Percentiles rank a stretch among this genome's conserved stretches.
Conservation (phyloP, 2,329 filamentous ascomycete species). For the Alternaria brassicicola region DNA sequence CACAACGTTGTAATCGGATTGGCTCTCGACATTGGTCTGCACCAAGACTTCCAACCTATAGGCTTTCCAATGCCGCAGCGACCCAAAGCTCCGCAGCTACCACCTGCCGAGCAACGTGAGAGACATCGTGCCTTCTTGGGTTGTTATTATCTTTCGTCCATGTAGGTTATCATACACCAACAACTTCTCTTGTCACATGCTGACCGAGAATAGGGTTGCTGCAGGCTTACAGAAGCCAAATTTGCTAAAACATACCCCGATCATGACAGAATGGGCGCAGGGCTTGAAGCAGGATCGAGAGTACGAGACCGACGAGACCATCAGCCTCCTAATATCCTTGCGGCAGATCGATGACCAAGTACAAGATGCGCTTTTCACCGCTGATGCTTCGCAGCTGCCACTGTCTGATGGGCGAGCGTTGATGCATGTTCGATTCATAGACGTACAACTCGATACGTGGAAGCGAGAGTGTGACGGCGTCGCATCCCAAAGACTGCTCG, state of each 20-base stretch:
- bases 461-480: constrained; percentile 19
- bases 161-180: constrained; percentile 19
- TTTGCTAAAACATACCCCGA: constrained; percentile 35
- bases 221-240: constrained; percentile 41
- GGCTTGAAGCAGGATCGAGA: constrained; percentile 28
- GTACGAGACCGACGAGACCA: constrained; percentile 34
- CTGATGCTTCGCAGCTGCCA: constrained; percentile 26
- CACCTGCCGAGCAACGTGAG: constrained; percentile 28
- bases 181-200: neutral
- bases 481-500: constrained; percentile 28
- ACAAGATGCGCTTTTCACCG: constrained; percentile 36
- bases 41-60: constrained; percentile 26
- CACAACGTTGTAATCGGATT: constrained; percentile 41
- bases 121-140: constrained; percentile 42
- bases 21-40: constrained; percentile 41
- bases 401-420: constrained; percentile 36
- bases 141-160: constrained; percentile 44
- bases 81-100: constrained; percentile 18
- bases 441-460: constrained; percentile 37
- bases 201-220: constrained; percentile 30
- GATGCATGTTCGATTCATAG: constrained; percentile 39
- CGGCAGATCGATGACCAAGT: constrained; percentile 44
- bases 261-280: constrained; percentile 38
- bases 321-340: constrained; percentile 32
- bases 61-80: constrained; percentile 17